Conservation (phyloP, 2,329 filamentous ascomycete species). For the Atkinsonella texensis region DNA sequence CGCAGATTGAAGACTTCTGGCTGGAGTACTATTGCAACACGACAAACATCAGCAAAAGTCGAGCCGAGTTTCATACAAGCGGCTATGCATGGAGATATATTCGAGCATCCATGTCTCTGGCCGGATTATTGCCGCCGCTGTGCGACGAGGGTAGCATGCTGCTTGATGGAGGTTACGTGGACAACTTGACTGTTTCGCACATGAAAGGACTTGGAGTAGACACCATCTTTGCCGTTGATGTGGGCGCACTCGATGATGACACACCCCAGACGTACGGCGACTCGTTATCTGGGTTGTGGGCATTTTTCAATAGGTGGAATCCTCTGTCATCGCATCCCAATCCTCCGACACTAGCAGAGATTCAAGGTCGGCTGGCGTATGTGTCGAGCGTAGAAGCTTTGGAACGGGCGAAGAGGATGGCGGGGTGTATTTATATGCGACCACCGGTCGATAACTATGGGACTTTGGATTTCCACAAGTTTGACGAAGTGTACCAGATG, state of each 20-base stretch:
- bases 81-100: constrained; percentile 98
- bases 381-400: constrained; percentile 90
- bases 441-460: constrained; percentile 90
- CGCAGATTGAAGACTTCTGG: constrained; percentile 98
- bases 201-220: constrained; percentile 94
- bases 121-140: constrained; percentile 80
- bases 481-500: constrained; percentile 89
- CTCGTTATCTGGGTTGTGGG: constrained; percentile 90
- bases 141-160: constrained; percentile 97
- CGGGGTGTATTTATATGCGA: constrained; percentile 91
- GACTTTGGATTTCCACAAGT: constrained; percentile 91
- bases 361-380: constrained; percentile 88
- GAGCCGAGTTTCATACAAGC: constrained; percentile 84
- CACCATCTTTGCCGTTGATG: constrained; percentile 90
- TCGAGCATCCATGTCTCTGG: constrained; percentile 90
- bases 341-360: constrained; percentile 87
- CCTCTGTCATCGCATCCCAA: constrained; percentile 83
- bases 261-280: constrained; percentile 89
- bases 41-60: constrained; percentile 92
- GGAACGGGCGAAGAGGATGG: constrained; percentile 80
- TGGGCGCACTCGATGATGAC: constrained; percentile 84
- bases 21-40: constrained; percentile 98
- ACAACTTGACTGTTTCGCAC: constrained; percentile 92
- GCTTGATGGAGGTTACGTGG: constrained; percentile 89
- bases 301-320: constrained; percentile 92